Evolutionary conservation across 2,329 filamentous ascomycete genomes (phyloP), one percentile per base, ranked within the genome.

Genomic region (Aspergillus viridinutans): DNA sequence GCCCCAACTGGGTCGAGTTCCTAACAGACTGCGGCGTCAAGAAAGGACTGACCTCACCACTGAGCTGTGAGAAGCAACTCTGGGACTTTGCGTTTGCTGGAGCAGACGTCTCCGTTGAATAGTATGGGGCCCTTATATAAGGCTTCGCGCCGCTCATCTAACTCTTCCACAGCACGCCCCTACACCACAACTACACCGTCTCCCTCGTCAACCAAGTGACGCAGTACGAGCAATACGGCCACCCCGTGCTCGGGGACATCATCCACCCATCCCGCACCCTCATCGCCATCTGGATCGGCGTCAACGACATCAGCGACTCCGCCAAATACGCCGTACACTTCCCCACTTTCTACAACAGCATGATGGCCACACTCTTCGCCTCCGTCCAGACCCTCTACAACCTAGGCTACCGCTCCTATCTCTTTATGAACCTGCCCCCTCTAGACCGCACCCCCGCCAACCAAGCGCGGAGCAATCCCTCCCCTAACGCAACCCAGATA

Each of bases 21-120:
- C 69, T 84, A 23, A 84, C 82, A 6, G 67, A 70, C 1, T 84
- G 82, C 63, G 80, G 78, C n/a, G 51, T 78, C 8, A 63, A 77
- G 40, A 65, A 73, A 14, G 79, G 79, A 7, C 64, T 78, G 3
- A 78, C 72, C 9, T 69, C 72, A 2, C 81, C 80, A 2, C 65
- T 67, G 26, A 68, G 69, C 21, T 83, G 82, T 62, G 59, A 72
- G 9, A 72, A 69, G 10, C 78, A 83, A 53, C 72, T 84, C 0
- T 84, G 81, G 81, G 77, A 83, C 55, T 84, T 84, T 62, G 81
- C 81, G 0, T 84, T 83, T 58, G 81, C 79, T 1, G 82, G 82
- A 2, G 74, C 80, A 0, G 79, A 83, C 55, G 76, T 82, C 20
- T 77, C 77, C 6, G 70, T 70, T 8, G 67, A 73, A 55, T 75